These are phyloP conservation scores for Fabrea salina DNA, from an alignment of 169 alveolate genomes.

Conservation along the genomic window DNA sequence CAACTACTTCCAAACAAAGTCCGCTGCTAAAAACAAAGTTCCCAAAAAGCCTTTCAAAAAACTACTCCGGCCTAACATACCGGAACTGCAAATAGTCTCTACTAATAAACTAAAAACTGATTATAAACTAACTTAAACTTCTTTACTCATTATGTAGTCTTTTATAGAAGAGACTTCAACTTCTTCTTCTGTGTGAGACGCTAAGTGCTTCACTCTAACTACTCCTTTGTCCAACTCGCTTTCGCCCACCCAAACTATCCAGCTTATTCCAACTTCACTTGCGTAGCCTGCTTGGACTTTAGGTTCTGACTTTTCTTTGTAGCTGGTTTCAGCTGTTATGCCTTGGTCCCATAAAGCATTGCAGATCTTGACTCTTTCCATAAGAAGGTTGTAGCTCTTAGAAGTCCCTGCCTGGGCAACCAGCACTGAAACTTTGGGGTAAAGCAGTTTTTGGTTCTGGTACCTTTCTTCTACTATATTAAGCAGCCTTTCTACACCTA, in stretches of 20 bases:
- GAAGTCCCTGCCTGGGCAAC: constrained; percentile 59
- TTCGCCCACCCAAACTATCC: constrained; percentile 63
- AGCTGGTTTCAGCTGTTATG: constrained; percentile 61
- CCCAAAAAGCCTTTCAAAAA: too few relatives aligned
- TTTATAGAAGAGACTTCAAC: constrained; percentile 1
- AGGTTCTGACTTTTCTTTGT: constrained; percentile 54
- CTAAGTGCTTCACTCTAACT: constrained; percentile 44
- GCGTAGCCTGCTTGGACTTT: constrained; percentile 51
- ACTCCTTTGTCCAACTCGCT: constrained; percentile 57
- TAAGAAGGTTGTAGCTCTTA: constrained; percentile 39
- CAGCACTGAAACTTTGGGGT: constrained; percentile 32
- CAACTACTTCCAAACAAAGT: too few relatives aligned
- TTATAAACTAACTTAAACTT: neutral
- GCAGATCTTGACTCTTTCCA: constrained; percentile 50
- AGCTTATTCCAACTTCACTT: constrained; percentile 53
- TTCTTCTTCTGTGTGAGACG: neutral
- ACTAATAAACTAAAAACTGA: too few relatives aligned
- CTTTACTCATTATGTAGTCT: neutral
- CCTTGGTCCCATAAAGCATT: constrained; percentile 55
- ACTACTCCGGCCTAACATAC: too few relatives aligned
- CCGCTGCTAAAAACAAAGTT: too few relatives aligned
- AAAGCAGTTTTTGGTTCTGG: constrained; percentile 27
- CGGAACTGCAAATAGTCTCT: too few relatives aligned
- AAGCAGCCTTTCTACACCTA: constrained; percentile 94
- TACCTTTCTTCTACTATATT: constrained; percentile 77